These are phyloP conservation scores for Cladosporium phlei DNA, from an alignment of 2,329 filamentous ascomycete species.

Conservation along the genomic window DNA sequence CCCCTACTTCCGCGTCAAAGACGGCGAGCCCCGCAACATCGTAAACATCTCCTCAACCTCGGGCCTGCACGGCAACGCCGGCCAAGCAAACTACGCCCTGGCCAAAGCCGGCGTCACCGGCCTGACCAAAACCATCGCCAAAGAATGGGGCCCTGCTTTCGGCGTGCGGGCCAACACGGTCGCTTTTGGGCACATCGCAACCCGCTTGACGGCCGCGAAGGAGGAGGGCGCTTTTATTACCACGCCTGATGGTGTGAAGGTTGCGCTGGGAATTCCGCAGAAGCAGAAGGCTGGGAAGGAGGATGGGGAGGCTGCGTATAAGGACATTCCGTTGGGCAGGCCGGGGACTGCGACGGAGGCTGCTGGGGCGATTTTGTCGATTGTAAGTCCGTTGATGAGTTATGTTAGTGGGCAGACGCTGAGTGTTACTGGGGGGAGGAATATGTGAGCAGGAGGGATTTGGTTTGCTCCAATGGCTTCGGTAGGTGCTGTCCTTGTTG, in stretches of 20 bases:
- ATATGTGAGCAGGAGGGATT: constrained; percentile 44
- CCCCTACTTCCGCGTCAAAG: constrained; percentile 81
- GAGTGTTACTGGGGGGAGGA: constrained; percentile 73
- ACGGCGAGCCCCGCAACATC: constrained; percentile 71
- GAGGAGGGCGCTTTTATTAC: constrained; percentile 76
- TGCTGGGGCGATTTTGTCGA: constrained; percentile 68
- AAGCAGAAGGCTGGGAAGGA: constrained; percentile 48
- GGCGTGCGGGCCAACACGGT: constrained; percentile 79
- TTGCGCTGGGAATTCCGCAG: constrained; percentile 68
- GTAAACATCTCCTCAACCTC: constrained; percentile 81
- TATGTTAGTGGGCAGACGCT: constrained; percentile 87
- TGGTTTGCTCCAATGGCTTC: too few species aligned
- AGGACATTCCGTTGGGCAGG: constrained; percentile 72
- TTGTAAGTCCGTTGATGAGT: constrained; percentile 74
- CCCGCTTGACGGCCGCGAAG: constrained; percentile 76
- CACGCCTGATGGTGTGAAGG: constrained; percentile 69
- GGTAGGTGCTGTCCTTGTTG: too few species aligned
- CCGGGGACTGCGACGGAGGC: constrained; percentile 76
- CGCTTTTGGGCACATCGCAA: constrained; percentile 77
- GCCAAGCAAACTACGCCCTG: constrained; percentile 83
- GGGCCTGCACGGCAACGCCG: constrained; percentile 80
- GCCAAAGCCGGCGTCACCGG: constrained; percentile 81
- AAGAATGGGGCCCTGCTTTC: constrained; percentile 81
- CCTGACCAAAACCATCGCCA: constrained; percentile 82
- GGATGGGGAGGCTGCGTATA: constrained; percentile 34